phyloP scores from a whole-genome alignment of 495 filamentous ascomycete species.

The Neurospora discreta region DNA sequence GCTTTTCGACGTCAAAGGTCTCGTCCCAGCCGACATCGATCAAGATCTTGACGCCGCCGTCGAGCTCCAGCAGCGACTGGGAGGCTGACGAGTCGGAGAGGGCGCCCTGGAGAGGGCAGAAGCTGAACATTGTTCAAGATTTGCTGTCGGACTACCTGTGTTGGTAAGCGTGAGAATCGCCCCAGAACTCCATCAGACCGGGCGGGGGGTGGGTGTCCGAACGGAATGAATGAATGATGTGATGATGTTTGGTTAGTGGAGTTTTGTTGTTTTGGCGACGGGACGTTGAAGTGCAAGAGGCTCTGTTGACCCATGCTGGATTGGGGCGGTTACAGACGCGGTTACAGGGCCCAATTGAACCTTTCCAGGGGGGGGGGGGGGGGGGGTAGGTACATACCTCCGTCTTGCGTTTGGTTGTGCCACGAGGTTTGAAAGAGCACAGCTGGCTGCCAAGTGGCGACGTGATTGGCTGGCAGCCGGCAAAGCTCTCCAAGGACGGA shows the following conservation, averaged over 20 bases:
- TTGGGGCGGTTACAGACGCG: neutral
- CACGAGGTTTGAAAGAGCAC: too few relatives aligned
- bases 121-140: constrained; percentile 67
- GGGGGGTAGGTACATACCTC: too few relatives aligned
- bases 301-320: neutral
- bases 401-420: too few relatives aligned
- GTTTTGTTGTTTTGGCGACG: neutral
- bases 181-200: constrained; percentile 4
- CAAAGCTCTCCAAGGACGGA: neutral
- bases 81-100: constrained; percentile 77
- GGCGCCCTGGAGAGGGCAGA: constrained; percentile 84
- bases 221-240: neutral
- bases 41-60: constrained; percentile 90
- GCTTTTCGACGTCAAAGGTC: constrained; percentile 65
- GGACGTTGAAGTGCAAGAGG: neutral
- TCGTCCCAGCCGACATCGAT: constrained; percentile 96
- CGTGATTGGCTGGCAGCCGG: neutral
- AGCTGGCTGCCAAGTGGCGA: neutral
- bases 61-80: constrained; percentile 90
- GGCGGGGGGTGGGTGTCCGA: neutral
- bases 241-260: neutral
- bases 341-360: neutral
- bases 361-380: too few relatives aligned
- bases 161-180: neutral
- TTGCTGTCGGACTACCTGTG: neutral